A percentile compares a stretch with the other conserved stretches of the same genome.
Evolutionary conservation across 2,329 filamentous ascomycete species (phyloP).

Genomic region (Hortaea werneckii): DNA sequence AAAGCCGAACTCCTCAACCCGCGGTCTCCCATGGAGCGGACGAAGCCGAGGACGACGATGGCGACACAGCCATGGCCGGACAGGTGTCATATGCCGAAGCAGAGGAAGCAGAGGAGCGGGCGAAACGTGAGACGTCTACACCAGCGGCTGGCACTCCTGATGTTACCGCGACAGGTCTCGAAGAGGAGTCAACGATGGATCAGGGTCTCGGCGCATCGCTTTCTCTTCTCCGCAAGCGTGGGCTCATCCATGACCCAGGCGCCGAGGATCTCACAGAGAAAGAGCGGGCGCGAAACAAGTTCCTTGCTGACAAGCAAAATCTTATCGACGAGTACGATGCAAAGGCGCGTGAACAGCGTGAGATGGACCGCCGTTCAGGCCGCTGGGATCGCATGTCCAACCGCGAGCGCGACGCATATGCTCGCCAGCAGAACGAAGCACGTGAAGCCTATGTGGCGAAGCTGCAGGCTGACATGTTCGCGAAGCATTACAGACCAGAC

Average conservation of each 20-base stretch:
- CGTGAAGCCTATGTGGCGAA: slow-evolving; percentile 78
- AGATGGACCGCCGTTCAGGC: slow-evolving; percentile 74
- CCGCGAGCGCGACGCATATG: slow-evolving; percentile 84
- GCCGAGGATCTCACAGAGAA: slow-evolving; percentile 35
- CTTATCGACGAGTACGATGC: slow-evolving; percentile 71
- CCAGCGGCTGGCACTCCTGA: slow-evolving; percentile 29
- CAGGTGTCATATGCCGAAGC: slow-evolving; percentile 26
- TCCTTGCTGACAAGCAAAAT: slow-evolving; percentile 68
- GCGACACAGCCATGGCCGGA: slow-evolving; percentile 27
- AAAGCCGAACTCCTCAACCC: slow-evolving; percentile 22
- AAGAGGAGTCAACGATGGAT: slow-evolving; percentile 72
- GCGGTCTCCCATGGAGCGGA: slow-evolving; percentile 41
- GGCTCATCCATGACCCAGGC: slow-evolving; percentile 59
- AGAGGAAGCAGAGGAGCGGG: slow-evolving; percentile 38
- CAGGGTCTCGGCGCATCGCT: slow-evolving; percentile 71
- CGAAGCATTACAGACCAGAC: slow-evolving; percentile 77
- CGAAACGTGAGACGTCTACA: slow-evolving; percentile 33
- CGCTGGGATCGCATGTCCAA: slow-evolving; percentile 79
- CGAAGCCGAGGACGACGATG: slow-evolving; percentile 41
- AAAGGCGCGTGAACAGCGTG: slow-evolving; percentile 68
- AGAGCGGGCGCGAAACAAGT: slow-evolving; percentile 61
- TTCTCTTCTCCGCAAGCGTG: slow-evolving; percentile 72
- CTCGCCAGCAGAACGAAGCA: slow-evolving; percentile 75
- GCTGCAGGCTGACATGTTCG: slow-evolving; percentile 75
- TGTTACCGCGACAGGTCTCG: slow-evolving; percentile 61